These are phyloP conservation scores for Neurospora sp. DNA, from an alignment of 495 filamentous ascomycete species.

Conservation along the genomic window DNA sequence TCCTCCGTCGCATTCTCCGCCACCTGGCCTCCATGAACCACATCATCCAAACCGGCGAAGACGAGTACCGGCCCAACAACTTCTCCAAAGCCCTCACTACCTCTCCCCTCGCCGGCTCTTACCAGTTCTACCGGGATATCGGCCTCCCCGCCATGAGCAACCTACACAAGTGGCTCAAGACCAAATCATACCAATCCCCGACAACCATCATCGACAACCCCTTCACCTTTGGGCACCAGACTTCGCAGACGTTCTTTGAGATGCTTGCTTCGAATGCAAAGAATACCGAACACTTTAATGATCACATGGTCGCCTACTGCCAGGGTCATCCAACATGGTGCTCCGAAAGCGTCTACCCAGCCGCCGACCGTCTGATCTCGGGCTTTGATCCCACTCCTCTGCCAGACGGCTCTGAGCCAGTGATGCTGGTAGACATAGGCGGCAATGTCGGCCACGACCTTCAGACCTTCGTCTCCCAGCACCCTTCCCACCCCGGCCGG, in stretches of 20 bases:
- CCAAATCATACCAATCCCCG: constrained; percentile 14
- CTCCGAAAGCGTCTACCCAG: constrained; percentile 36
- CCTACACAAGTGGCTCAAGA: constrained; percentile 16
- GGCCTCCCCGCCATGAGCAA: constrained; percentile 8
- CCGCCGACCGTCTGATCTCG: constrained; percentile 27
- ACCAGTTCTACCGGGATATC: constrained; percentile 13
- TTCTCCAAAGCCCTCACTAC: constrained; percentile 31
- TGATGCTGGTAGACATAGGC: constrained; percentile 45
- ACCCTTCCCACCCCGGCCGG: constrained; percentile 30
- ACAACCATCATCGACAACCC: constrained; percentile 17
- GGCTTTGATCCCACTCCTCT: constrained; percentile 13
- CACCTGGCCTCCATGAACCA: constrained; percentile 42
- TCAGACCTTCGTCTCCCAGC: constrained; percentile 26
- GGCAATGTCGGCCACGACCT: constrained; percentile 44
- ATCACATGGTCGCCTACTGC: constrained; percentile 41
- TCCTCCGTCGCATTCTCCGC: constrained; percentile 29
- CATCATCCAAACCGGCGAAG: constrained; percentile 31
- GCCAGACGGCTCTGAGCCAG: background rate
- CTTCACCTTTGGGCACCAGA: constrained; percentile 21
- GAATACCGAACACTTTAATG: constrained; percentile 32
- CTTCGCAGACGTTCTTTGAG: constrained; percentile 18
- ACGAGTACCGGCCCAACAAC: constrained; percentile 36
- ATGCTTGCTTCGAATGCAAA: constrained; percentile 14
- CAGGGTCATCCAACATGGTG: constrained; percentile 43
- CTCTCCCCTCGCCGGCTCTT: constrained; percentile 17